These are phyloP conservation scores for Podospora pseudocomata DNA, from an alignment of 495 filamentous ascomycete species.

Conservation along the genomic window DNA sequence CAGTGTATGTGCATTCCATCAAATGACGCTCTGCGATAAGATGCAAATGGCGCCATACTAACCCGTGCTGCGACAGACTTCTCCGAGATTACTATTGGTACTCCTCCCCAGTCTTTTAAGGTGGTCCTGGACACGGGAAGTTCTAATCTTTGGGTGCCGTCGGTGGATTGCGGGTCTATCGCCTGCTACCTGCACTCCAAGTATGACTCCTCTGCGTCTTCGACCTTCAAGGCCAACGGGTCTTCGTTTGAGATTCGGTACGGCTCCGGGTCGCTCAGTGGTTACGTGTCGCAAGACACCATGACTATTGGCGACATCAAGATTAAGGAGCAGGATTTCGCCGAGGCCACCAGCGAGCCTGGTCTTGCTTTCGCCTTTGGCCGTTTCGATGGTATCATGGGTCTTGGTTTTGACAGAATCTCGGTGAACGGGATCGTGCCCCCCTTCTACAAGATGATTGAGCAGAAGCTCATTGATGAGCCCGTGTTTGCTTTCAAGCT, in stretches of 20 bases:
- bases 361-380: conserved; percentile 98
- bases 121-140: conserved; percentile 98
- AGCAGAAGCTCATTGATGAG: conserved; percentile 85
- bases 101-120: conserved; percentile 92
- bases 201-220: conserved; percentile 88
- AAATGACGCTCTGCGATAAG: too few relatives aligned
- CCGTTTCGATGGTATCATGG: conserved; percentile 95
- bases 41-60: background rate
- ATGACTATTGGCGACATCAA: conserved; percentile 84
- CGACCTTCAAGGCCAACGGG: conserved; percentile 91
- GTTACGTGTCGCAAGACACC: conserved; percentile 85
- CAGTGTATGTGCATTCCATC: conserved; percentile 67
- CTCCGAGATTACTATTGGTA: conserved; percentile 91
- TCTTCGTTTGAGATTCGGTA: conserved; percentile 90
- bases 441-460: conserved; percentile 92
- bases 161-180: conserved; percentile 84
- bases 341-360: conserved; percentile 90
- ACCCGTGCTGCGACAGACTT: conserved; percentile 62
- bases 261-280: conserved; percentile 90
- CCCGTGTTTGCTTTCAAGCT: conserved; percentile 97
- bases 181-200: conserved; percentile 97
- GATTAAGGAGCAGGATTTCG: conserved; percentile 86
- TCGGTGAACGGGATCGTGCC: conserved; percentile 93
- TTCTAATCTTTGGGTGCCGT: conserved; percentile 99
- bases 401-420: conserved; percentile 90